Evolutionary conservation across 2,329 filamentous ascomycete species (phyloP).

Genomic region (Penicillium thymicola): DNA sequence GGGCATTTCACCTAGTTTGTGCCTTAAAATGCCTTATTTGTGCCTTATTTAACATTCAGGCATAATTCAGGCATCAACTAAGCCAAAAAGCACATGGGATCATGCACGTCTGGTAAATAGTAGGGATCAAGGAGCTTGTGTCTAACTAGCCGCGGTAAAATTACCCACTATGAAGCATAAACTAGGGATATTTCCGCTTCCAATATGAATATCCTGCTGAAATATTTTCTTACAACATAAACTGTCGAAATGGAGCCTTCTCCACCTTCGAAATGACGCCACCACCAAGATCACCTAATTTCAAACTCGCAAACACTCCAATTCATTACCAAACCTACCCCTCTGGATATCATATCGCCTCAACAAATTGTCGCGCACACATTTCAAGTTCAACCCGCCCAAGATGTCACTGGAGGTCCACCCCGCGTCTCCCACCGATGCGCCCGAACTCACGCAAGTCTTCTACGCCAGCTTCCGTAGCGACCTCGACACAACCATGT

Average conservation of each 20-base stretch:
- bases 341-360: too few relatives aligned
- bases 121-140: not conserved
- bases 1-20: too few relatives aligned
- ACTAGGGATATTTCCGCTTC: not conserved
- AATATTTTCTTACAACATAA: too few relatives aligned
- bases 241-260: not conserved
- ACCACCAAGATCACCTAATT: not conserved
- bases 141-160: not conserved
- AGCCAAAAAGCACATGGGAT: too few relatives aligned
- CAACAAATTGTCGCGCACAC: not conserved
- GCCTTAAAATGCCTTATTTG: too few relatives aligned
- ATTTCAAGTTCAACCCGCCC: not conserved
- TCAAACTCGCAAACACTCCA: not conserved
- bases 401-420: constrained; percentile 19
- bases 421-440: constrained; percentile 15
- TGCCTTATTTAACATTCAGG: too few relatives aligned
- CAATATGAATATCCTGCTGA: not conserved
- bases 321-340: not conserved
- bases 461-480: constrained; percentile 26
- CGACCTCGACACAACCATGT: constrained; percentile 21
- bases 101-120: too few relatives aligned
- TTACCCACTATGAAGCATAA: not conserved
- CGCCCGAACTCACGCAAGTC: constrained; percentile 15
- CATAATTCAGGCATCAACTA: too few relatives aligned
- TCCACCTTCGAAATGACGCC: not conserved